Evolutionary conservation across 2,329 filamentous ascomycete species (phyloP).

Genomic region (Pestalotiopsis sp.): DNA sequence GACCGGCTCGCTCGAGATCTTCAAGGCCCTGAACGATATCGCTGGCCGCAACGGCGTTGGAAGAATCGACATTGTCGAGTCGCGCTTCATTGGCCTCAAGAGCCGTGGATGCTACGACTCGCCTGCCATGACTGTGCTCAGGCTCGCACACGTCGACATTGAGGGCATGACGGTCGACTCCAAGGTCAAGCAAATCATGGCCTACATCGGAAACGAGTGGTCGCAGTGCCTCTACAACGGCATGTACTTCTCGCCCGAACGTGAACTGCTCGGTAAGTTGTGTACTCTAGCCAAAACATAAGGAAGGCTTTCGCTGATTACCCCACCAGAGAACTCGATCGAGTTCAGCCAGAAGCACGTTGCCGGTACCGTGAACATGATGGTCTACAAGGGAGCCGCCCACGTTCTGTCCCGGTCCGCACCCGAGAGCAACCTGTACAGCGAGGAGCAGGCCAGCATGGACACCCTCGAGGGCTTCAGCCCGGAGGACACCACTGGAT

Average conservation of each 20-base stretch:
- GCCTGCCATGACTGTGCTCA: slow-evolving; percentile 19
- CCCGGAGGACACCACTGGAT: slow-evolving; percentile 47
- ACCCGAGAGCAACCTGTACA: slow-evolving; percentile 53
- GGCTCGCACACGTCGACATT: slow-evolving; percentile 50
- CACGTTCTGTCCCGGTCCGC: slow-evolving; percentile 49
- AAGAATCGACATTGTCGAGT: slow-evolving; percentile 71
- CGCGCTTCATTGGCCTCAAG: slow-evolving; percentile 49
- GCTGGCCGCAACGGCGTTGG: slow-evolving; percentile 75
- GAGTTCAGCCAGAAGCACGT: slow-evolving; percentile 58
- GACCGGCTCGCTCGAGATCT: slow-evolving; percentile 73
- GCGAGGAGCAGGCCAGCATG: slow-evolving; percentile 51
- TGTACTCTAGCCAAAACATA: background rate
- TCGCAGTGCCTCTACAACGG: slow-evolving; percentile 45
- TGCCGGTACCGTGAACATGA: slow-evolving; percentile 26
- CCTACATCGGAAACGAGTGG: slow-evolving; percentile 57
- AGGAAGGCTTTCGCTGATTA: background rate
- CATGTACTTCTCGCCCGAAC: slow-evolving; percentile 55
- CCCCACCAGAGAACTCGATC: slow-evolving; percentile 55
- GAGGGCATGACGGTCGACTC: slow-evolving; percentile 61
- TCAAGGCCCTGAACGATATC: slow-evolving; percentile 72
- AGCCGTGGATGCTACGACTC: slow-evolving; percentile 62
- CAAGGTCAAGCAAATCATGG: slow-evolving; percentile 60
- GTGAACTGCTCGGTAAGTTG: slow-evolving; percentile 49
- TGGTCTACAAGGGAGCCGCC: slow-evolving; percentile 40
- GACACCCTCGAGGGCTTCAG: slow-evolving; percentile 48